A percentile compares a stretch with the other conserved stretches of the same genome.
Conservation (phyloP, 2,329 filamentous ascomycete genomes). For the Salinomyces thailandicus region DNA sequence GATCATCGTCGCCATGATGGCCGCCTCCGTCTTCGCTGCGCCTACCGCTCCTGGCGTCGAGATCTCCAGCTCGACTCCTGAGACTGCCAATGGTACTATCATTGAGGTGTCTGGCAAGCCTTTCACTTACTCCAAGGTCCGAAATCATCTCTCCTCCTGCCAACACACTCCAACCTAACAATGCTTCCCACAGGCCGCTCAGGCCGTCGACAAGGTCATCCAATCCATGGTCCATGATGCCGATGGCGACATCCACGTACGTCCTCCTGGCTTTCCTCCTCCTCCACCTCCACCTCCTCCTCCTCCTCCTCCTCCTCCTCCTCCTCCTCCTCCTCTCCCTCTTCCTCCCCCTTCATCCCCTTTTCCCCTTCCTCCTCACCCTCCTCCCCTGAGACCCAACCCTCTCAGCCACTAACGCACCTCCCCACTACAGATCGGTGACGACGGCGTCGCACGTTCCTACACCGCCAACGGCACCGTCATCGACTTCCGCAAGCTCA, state of each 20-base stretch:
- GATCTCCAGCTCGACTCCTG: not conserved
- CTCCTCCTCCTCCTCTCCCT: too few relatives aligned
- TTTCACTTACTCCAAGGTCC: not conserved
- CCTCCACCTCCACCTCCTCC: not conserved
- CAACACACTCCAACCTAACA: not conserved
- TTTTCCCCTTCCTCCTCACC: too few relatives aligned
- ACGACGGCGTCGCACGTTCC: constrained; percentile 14
- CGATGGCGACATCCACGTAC: constrained; percentile 6
- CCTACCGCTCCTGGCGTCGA: not conserved
- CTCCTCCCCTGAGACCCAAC: too few relatives aligned
- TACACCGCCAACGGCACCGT: constrained; percentile 12
- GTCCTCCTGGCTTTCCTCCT: not conserved
- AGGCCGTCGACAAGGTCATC: not conserved
- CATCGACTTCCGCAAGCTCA: constrained; percentile 8
- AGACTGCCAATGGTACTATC: not conserved
- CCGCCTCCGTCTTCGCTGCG: not conserved
- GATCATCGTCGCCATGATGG: not conserved
- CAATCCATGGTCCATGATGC: not conserved
- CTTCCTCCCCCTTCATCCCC: not conserved
- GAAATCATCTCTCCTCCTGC: not conserved
- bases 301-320: too few relatives aligned
- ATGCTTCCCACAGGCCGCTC: not conserved
- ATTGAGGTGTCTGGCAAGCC: not conserved
- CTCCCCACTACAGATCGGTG: constrained; percentile 7
- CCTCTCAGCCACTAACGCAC: too few relatives aligned